Conservation (phyloP, 2,329 filamentous ascomycete species). For the Colletotrichum cuscutae region DNA sequence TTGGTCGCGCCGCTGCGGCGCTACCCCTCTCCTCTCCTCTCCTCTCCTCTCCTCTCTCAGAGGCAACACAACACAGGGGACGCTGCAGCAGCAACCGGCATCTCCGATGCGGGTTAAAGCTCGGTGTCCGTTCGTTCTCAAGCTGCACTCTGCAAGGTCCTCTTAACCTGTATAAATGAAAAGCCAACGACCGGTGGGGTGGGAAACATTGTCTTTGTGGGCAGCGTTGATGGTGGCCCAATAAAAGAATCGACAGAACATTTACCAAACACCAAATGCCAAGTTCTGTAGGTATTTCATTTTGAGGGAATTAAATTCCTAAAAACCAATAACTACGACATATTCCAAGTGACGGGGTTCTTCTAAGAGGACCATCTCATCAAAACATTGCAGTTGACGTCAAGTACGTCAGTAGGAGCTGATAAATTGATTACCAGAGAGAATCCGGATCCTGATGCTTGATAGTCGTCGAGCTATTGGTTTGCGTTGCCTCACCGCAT, state of each 20-base stretch:
- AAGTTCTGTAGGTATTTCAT: background rate
- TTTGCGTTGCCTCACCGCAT: conserved; percentile 17
- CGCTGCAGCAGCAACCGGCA: conserved; percentile 1
- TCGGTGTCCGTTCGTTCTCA: background rate
- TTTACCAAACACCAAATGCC: background rate
- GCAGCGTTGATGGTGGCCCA: background rate
- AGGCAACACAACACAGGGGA: background rate
- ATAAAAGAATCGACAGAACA: background rate
- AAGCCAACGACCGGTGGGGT: background rate
- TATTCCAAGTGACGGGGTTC: background rate
- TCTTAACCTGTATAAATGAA: background rate
- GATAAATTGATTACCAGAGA: background rate
- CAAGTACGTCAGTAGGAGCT: background rate
- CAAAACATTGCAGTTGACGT: background rate
- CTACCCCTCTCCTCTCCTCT: background rate
- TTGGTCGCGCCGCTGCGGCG: background rate
- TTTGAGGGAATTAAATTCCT: background rate
- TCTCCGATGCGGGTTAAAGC: conserved; percentile 1
- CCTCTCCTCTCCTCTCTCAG: background rate
- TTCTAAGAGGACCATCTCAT: background rate
- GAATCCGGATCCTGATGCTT: background rate
- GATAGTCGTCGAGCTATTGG: conserved; percentile 1
- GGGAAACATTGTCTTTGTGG: background rate
- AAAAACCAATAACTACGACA: background rate
- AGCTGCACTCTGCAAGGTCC: background rate